Percentiles rank a stretch among this genome's conserved stretches.
Evolutionary conservation across 2,329 filamentous ascomycete species (phyloP).

Genomic region (Myriosclerotinia duriaeana): DNA sequence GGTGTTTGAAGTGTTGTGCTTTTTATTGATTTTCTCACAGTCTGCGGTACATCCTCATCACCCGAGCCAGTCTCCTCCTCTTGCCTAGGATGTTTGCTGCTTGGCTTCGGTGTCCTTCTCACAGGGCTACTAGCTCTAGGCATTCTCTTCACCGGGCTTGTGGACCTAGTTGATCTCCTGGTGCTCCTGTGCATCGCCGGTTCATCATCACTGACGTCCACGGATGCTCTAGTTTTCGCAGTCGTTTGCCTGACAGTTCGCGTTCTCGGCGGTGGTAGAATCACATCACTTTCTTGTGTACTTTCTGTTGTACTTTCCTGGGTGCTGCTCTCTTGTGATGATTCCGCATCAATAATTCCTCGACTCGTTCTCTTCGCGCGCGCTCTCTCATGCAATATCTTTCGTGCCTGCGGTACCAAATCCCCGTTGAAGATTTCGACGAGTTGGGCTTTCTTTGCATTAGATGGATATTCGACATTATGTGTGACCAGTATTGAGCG

Average conservation of each 20-base stretch:
- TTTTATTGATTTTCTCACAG: slow-evolving; percentile 52
- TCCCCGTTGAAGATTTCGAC: slow-evolving; percentile 79
- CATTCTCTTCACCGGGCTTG: slow-evolving; percentile 51
- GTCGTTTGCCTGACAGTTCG: slow-evolving; percentile 53
- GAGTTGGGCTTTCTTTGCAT: slow-evolving; percentile 87
- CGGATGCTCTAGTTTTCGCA: slow-evolving; percentile 45
- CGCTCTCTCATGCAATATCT: slow-evolving; percentile 71
- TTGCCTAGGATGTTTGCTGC: slow-evolving; percentile 52
- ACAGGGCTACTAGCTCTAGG: slow-evolving; percentile 50
- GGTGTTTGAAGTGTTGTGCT: slow-evolving; percentile 47
- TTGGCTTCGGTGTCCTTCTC: slow-evolving; percentile 56
- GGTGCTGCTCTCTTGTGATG: slow-evolving; percentile 37
- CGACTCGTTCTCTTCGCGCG: slow-evolving; percentile 81
- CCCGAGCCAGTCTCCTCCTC: slow-evolving; percentile 54
- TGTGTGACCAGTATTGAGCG: slow-evolving; percentile 90
- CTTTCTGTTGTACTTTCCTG: slow-evolving; percentile 43
- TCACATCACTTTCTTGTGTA: slow-evolving; percentile 42
- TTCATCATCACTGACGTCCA: slow-evolving; percentile 25
- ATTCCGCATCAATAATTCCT: slow-evolving; percentile 73
- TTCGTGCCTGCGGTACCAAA: slow-evolving; percentile 74
- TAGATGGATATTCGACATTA: slow-evolving; percentile 80
- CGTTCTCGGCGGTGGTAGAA: slow-evolving; percentile 51
- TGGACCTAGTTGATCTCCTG: slow-evolving; percentile 56
- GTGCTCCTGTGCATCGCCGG: slow-evolving; percentile 26
- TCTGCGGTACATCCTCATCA: slow-evolving; percentile 45